These are phyloP conservation scores for Botrytis galanthina DNA, from an alignment of 2,329 filamentous ascomycete genomes.

Conservation along the genomic window DNA sequence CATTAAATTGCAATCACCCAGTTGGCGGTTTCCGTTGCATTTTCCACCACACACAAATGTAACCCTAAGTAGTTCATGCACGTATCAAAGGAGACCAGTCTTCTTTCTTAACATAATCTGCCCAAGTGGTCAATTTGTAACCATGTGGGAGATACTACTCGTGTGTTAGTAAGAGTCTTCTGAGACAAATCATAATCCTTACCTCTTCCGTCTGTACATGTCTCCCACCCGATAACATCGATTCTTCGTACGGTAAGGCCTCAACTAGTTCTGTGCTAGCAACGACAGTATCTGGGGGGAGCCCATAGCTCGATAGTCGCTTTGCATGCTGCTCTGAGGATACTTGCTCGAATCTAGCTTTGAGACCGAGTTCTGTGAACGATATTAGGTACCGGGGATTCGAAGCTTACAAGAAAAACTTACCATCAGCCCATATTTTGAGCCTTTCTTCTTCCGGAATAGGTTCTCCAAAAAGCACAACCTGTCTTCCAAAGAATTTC, in stretches of 20 bases:
- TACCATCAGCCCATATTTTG: not conserved
- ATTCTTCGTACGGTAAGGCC: not conserved
- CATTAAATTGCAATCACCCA: not conserved
- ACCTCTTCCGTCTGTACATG: conserved; percentile 3
- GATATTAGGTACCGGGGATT: not conserved
- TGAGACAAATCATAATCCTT: not conserved
- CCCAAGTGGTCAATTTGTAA: not conserved
- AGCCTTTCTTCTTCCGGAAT: not conserved
- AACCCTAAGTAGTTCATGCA: not conserved
- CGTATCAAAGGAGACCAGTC: not conserved
- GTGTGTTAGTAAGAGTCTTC: not conserved
- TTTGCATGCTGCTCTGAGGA: not conserved
- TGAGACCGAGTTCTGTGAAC: not conserved
- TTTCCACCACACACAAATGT: not conserved
- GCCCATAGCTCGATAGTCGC: not conserved
- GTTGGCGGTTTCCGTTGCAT: not conserved
- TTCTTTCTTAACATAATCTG: not conserved
- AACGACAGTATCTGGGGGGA: not conserved
- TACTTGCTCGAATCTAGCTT: not conserved
- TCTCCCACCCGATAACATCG: not conserved
- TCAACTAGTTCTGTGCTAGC: conserved; percentile 7
- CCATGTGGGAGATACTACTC: not conserved
- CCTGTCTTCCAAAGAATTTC: conserved; percentile 1
- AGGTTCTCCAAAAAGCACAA: not conserved
- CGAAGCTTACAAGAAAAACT: not conserved